These are phyloP conservation scores for Biscogniauxia sp. DNA, from an alignment of 2,329 filamentous ascomycete genomes.

Conservation along the genomic window DNA sequence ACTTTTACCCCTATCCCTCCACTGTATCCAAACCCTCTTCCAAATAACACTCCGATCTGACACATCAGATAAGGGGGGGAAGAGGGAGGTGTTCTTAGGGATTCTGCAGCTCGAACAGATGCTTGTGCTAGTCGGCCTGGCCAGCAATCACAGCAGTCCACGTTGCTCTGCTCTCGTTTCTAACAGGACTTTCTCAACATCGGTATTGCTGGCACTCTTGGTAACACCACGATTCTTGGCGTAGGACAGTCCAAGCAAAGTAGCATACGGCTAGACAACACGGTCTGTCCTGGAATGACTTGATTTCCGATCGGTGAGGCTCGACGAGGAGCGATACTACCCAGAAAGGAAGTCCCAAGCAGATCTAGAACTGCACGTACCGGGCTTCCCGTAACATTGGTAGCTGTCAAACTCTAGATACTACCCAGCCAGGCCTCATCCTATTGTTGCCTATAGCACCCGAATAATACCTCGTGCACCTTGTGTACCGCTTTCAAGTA, in stretches of 20 bases:
- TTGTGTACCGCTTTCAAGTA: neutral
- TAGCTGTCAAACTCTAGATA: too few species aligned
- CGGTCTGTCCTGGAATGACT: neutral
- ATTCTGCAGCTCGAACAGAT: neutral
- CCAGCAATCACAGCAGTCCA: conserved; percentile 9
- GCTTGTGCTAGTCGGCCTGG: neutral
- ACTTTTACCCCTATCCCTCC: too few species aligned
- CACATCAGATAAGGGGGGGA: neutral
- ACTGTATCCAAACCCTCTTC: neutral
- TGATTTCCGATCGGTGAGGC: neutral
- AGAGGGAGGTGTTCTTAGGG: too few species aligned
- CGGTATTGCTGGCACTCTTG: neutral
- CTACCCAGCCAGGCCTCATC: too few species aligned
- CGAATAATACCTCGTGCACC: neutral
- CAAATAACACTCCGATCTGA: neutral
- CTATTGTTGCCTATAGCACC: neutral
- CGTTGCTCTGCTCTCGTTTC: conserved; percentile 20
- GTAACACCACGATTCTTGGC: conserved; percentile 1
- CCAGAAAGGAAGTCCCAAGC: neutral
- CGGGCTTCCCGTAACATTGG: too few species aligned
- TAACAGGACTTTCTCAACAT: conserved; percentile 18
- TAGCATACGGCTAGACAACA: neutral
- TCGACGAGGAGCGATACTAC: neutral
- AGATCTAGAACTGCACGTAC: neutral
- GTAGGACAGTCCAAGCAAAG: neutral